Base-by-base conservation (phyloP, 176 grass and related monocot genomes). In the Echinochloa phyllopogon region DNA sequence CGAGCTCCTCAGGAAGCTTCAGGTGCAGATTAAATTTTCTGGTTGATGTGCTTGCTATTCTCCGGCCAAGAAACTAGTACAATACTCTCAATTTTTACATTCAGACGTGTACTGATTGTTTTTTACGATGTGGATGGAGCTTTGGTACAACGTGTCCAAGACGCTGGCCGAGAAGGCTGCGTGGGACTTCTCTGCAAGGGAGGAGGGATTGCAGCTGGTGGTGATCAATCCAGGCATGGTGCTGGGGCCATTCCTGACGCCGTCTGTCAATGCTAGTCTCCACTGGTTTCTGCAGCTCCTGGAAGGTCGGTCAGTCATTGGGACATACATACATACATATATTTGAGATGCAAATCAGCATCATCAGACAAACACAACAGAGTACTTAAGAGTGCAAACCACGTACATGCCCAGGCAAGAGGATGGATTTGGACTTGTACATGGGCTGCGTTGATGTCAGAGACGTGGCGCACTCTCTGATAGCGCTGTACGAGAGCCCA, bases 131-230 rank as follows among this genome's bases (percentile, higher is more conserved):
- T 65, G 57, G 51, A 94, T 65, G 57, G 51, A 94, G 92, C 39
- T 87, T 27, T 91, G 86, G 89, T 91, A 94, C 52, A 76, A 56
- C 48, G 23, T 94, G 8, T 88, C 92, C 6, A 94, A 94, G 59
- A 94, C 83, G 21, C 63, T 91, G 75, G 92, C 89, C 3, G 92
- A 94, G 88, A 86, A 66, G 61, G 89, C 79, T 8, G 86, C 86
- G 11, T 91, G 92, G 89, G 56, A 85, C 3, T 94, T 91, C 40
- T 79, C 80, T 29, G 69, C 15, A 12, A 49, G 0, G 17, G 51
- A 70, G 40, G 89, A 91, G 18, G 86, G 79, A 6, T 25, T 94
- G 64, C 79, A 87, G 71, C 36, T 91, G 13, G 83, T 87, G 1
- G 84, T 83, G 49, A 82, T 91, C 27, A 88, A 88, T 78, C 89